Evolutionary conservation across 164 flowering plant species (phyloP).

Genomic region (Dillenia suffruticosa): DNA sequence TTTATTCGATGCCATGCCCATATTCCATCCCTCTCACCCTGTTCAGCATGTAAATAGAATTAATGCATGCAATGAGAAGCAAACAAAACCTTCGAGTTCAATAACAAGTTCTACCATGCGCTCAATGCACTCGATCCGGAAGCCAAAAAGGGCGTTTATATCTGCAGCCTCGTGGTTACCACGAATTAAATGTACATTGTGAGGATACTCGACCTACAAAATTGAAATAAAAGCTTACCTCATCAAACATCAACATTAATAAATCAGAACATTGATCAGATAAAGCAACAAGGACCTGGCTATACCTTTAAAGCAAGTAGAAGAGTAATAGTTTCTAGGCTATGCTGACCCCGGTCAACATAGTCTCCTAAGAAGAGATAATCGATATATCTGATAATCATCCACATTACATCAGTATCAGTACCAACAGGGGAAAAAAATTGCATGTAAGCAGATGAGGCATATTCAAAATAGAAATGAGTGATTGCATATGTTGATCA

Average conservation of each 20-base stretch:
- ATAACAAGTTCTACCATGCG: slow-evolving; percentile 51
- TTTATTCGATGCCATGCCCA: slow-evolving; percentile 87
- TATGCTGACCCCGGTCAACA: slow-evolving; percentile 87
- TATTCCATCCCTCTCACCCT: slow-evolving; percentile 88
- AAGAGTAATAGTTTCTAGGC: slow-evolving; percentile 73
- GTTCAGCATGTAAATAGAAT: slow-evolving; percentile 13
- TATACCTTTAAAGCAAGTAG: slow-evolving; percentile 72
- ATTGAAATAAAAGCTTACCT: slow-evolving; percentile 2
- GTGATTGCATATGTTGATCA: no score
- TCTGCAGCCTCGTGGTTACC: slow-evolving; percentile 94
- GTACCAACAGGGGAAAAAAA: no score
- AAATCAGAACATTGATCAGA: background rate
- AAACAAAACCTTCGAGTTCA: background rate
- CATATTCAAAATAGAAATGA: no score
- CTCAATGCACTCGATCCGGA: slow-evolving; percentile 85
- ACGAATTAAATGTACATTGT: slow-evolving; percentile 75
- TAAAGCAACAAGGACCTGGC: background rate
- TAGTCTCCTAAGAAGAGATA: slow-evolving; percentile 87
- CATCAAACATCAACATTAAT: slow-evolving; percentile 1
- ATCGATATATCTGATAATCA: slow-evolving; percentile 58
- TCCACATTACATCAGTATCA: no score
- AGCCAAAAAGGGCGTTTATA: slow-evolving; percentile 85
- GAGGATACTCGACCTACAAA: slow-evolving; percentile 60
- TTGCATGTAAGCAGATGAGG: no score
- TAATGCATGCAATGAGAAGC: slow-evolving; percentile 3